phyloP scores from a whole-genome alignment of 2,329 filamentous ascomycete species.

The Aspergillus pseudoterreus region DNA sequence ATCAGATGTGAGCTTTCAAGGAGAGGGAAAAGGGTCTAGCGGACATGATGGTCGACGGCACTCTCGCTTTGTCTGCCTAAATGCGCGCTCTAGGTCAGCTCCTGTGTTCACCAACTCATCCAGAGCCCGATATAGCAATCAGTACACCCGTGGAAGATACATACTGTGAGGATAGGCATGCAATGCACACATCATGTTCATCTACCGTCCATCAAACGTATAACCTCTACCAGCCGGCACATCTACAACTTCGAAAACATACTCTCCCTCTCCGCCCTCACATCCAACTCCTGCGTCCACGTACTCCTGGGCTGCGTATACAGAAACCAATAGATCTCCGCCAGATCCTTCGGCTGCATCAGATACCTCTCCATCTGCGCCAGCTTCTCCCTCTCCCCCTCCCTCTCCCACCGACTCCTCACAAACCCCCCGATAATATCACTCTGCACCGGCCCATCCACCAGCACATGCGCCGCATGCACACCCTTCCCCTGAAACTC shows the following conservation, averaged over 20 bases:
- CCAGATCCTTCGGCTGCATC: slow-evolving; percentile 15
- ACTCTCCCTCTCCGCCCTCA: slow-evolving; percentile 11
- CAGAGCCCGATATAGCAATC: background rate
- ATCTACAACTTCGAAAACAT: slow-evolving; percentile 16
- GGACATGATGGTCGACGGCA: slow-evolving; percentile 50
- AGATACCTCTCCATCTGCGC: slow-evolving; percentile 13
- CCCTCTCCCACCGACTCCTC: slow-evolving; percentile 11
- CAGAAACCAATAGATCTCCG: slow-evolving; percentile 14
- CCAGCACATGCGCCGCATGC: slow-evolving; percentile 14
- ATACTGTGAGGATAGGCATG: no score
- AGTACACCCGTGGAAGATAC: background rate
- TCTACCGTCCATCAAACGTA: no score
- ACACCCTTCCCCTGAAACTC: slow-evolving; percentile 13
- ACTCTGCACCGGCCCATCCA: slow-evolving; percentile 17
- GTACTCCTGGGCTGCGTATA: slow-evolving; percentile 15
- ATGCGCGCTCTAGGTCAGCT: slow-evolving; percentile 51
- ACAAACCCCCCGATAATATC: slow-evolving; percentile 10
- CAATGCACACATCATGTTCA: no score
- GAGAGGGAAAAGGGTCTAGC: no score
- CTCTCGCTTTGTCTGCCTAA: slow-evolving; percentile 39
- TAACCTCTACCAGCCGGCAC: no score
- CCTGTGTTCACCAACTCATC: slow-evolving; percentile 14
- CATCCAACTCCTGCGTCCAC: slow-evolving; percentile 18
- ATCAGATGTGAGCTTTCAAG: no score
- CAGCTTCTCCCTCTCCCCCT: slow-evolving; percentile 8